Conservation (phyloP, 108 stramenopile species). For the Bacterosira constricta region DNA sequence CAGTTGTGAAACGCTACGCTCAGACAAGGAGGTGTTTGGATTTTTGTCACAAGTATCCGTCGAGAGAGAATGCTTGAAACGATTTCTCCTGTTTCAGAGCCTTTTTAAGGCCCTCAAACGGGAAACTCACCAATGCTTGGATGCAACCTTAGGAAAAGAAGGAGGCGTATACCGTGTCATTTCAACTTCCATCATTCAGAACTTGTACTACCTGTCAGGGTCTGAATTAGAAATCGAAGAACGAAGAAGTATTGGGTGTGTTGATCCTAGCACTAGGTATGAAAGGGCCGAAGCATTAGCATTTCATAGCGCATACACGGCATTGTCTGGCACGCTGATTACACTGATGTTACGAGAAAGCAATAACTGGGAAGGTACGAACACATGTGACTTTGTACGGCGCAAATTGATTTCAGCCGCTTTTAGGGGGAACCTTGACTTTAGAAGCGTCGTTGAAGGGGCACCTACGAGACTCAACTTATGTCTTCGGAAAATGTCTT, state of each 20-base stretch:
- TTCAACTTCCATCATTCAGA: slow-evolving; percentile 8
- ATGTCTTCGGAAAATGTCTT: slow-evolving; percentile 6
- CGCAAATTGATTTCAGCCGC: background rate
- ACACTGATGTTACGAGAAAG: slow-evolving; percentile 10
- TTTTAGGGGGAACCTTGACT: slow-evolving; percentile 8
- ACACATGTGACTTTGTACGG: background rate
- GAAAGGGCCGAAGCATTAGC: slow-evolving; percentile 30
- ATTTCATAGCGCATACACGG: slow-evolving; percentile 28
- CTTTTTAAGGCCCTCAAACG: slow-evolving; percentile 9
- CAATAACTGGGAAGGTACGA: background rate
- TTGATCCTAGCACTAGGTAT: slow-evolving; percentile 14
- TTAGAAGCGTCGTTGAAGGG: slow-evolving; percentile 25
- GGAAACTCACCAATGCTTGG: background rate
- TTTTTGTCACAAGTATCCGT: slow-evolving; percentile 14
- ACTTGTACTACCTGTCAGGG: slow-evolving; percentile 31
- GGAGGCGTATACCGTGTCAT: background rate
- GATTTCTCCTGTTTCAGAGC: slow-evolving; percentile 11
- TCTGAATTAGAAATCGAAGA: slow-evolving; percentile 27
- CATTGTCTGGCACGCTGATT: slow-evolving; percentile 20
- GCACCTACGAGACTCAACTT: background rate
- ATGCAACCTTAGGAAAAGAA: background rate
- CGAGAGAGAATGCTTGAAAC: slow-evolving; percentile 42
- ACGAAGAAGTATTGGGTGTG: slow-evolving; percentile 1
- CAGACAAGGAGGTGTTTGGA: slow-evolving; percentile 4
- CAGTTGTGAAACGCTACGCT: slow-evolving; percentile 5